A percentile compares a stretch with the other conserved stretches of the same genome.
These are phyloP conservation scores for Cercospora janseana DNA, from an alignment of 2,329 filamentous ascomycete species.

Conservation along the genomic window DNA sequence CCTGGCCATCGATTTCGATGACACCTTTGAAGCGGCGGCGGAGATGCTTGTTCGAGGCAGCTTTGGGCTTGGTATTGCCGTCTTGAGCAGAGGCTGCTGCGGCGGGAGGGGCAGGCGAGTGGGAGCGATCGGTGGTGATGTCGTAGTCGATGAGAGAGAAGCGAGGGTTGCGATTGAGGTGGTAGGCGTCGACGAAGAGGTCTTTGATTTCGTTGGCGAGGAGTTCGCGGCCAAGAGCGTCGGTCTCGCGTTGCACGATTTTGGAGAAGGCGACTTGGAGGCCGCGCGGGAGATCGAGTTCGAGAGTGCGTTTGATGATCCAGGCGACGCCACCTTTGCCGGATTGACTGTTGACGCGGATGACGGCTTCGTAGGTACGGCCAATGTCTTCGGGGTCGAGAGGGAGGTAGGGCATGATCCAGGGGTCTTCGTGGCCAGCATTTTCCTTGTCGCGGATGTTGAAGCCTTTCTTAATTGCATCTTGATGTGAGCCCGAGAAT, in stretches of 20 bases:
- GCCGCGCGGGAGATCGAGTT: slow-evolving; percentile 88
- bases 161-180: slow-evolving; percentile 75
- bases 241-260: slow-evolving; percentile 78
- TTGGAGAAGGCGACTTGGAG: slow-evolving; percentile 88
- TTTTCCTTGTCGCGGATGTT: slow-evolving; percentile 63
- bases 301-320: slow-evolving; percentile 85
- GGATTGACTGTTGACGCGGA: slow-evolving; percentile 94
- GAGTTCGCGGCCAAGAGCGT: slow-evolving; percentile 78
- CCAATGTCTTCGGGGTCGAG: slow-evolving; percentile 92
- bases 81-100: slow-evolving; percentile 40
- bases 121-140: slow-evolving; percentile 79
- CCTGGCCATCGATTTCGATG: slow-evolving; percentile 74
- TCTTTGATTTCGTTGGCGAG: slow-evolving; percentile 77
- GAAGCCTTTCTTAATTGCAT: slow-evolving; percentile 91
- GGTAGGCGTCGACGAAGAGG: slow-evolving; percentile 87
- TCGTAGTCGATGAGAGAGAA: slow-evolving; percentile 89
- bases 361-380: slow-evolving; percentile 95
- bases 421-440: slow-evolving; percentile 63
- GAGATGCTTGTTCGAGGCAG: slow-evolving; percentile 67
- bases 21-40: slow-evolving; percentile 82
- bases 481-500: slow-evolving; percentile 89
- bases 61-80: slow-evolving; percentile 50
- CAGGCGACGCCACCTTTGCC: slow-evolving; percentile 93
- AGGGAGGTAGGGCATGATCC: slow-evolving; percentile 88
- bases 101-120: slow-evolving; percentile 66